Base-by-base conservation (phyloP, 306 rosid species). In the Cicer pinnatifidum region DNA sequence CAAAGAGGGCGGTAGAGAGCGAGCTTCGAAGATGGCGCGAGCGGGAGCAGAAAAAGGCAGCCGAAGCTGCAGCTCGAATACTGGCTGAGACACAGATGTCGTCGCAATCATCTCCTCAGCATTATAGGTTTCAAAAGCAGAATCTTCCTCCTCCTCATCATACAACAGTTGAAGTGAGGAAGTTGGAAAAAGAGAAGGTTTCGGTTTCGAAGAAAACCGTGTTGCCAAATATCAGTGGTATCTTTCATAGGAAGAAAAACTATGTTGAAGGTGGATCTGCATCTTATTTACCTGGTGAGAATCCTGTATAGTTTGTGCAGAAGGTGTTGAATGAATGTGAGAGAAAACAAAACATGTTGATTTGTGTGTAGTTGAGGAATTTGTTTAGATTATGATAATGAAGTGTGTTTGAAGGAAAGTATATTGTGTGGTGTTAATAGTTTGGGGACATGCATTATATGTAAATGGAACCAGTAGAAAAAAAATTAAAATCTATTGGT, bases 21-120 rank as follows among this genome's bases (percentile, higher is more conserved):
- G 99, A 95, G 69, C 89, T 95, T 19, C 87, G 87, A 65, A 87
- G 88, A 75, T 91, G 99, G 99, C 88, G 96, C 1, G 99, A 95
- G 53, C 82, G 88, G 5, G 99, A 95, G 79, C 99, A 90, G 78
- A 91, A 95, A 82, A 95, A 88, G 71, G 99, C 97, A 0, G 92
- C 89, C 0, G 97, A 95, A 78, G 89, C 97, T 19, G 97, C 97
- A 12, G 85, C 97, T 1, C 89, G 96, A 28, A 90, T 95, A 73
- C 71, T 95, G 78, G 89, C 92, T 0, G 97, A 91, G 76, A 82
- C 89, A 16, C 91, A 86, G 77, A 56, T 71, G 43, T 80, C 93
- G 1, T 3, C 80, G 6, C 87, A 90, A 67, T 69, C 96, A 71
- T 90, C 99, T 59, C 92, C 97, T 8, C 90, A 20, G 75, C 95